Conservation (phyloP, 768 basidiomycete species). For the Boletus insuetus region DNA sequence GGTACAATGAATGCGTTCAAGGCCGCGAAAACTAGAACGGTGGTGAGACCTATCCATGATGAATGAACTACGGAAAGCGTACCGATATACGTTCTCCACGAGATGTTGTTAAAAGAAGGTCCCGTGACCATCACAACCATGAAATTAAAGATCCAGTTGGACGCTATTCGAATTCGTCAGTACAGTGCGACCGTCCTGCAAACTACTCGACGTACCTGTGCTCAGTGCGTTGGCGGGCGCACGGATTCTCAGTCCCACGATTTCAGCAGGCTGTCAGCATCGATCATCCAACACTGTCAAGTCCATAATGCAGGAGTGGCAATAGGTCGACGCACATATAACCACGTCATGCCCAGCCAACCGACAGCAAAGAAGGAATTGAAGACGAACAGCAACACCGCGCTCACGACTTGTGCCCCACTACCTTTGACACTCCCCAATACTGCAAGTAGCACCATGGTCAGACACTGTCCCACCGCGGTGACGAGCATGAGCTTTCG, state of each 20-base stretch:
- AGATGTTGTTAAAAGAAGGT: conserved; percentile 55
- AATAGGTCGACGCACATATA: conserved; percentile 45
- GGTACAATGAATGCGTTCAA: conserved; percentile 58
- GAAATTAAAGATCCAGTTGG: conserved; percentile 60
- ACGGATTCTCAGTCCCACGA: conserved; percentile 58
- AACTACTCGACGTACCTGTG: conserved; percentile 34
- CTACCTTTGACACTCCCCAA: conserved; percentile 50
- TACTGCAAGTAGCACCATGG: conserved; percentile 59
- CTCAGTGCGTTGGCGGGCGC: conserved; percentile 64
- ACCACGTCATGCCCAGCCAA: conserved; percentile 72
- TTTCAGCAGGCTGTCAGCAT: conserved; percentile 53
- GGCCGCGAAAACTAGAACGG: conserved; percentile 45
- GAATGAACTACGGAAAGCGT: conserved; percentile 2
- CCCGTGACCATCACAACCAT: conserved; percentile 59
- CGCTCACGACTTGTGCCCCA: conserved; percentile 49
- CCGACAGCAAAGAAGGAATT: conserved; percentile 70
- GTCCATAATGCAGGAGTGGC: background rate
- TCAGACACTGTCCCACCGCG: conserved; percentile 54
- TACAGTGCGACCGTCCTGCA: background rate
- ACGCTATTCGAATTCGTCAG: conserved; percentile 17
- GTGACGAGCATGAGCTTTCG: conserved; percentile 71
- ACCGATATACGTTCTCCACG: conserved; percentile 61
- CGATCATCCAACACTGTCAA: background rate
- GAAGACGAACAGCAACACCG: conserved; percentile 64
- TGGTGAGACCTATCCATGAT: background rate